Evolutionary conservation across 192 early-diverging fungal species (phyloP), one percentile per base, ranked within the genome.

Genomic region (Podila epigama): DNA sequence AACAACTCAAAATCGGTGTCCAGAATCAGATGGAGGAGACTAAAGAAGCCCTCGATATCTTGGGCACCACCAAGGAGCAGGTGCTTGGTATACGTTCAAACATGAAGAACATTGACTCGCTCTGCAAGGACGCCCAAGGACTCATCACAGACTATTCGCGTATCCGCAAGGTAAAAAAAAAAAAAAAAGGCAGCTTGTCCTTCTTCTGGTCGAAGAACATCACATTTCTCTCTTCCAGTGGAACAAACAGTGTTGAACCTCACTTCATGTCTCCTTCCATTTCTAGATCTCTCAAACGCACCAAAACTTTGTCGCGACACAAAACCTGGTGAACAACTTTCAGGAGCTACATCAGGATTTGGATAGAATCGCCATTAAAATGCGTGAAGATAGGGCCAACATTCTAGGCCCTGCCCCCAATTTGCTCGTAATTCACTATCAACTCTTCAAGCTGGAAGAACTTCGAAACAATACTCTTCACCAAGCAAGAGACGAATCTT

Each of bases 1-100:
- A 97, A 15, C 97, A 99, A 79, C 86, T 99, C 40, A 97, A 96
- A 71, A 93, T 96, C 9, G 94, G 94, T 16, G 94, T 96, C 52
- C 95, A 98, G 77, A 81, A 89, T 44, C 95, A 97, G 80, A 87
- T 98, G 51, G 95, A 97, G 80, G 92, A 93, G 62, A 91, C 92
- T 7, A 91, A 94, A 66, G 89, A 94, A 57, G 96, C 95, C 31
- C 79, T 98, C 28, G 94, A 97, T 72, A 92, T 86, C 62, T 83
- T 92, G 58, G 79, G 82, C 28, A 66, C 84, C 8, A 90, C 92
- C 8, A 87, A 83, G 34, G 79, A 89, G 51, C 86, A 93, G 60
- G 91, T 89, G 22, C 67, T 83, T 5, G 77, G 77, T 8, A 86
- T 96, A 12, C 86, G 89, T 51, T 75, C 81, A 10, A 93, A 93